phyloP scores from a whole-genome alignment of 805 yeast genomes.

The Metschnikowia reukaufii region DNA sequence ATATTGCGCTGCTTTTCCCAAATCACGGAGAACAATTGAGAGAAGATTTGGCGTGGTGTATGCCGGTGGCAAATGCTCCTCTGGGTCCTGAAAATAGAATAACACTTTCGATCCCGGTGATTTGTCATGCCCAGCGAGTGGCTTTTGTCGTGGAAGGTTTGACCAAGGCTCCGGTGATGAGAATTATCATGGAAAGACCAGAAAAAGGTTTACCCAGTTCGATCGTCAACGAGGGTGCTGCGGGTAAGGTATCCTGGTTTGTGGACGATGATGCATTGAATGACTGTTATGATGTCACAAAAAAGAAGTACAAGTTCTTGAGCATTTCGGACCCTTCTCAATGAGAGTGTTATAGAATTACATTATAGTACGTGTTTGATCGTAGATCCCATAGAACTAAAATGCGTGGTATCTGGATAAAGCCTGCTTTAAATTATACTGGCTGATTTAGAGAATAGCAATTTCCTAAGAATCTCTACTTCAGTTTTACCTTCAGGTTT shows the following conservation, averaged over 20 bases:
- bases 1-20: slow-evolving; percentile 94
- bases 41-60: slow-evolving; percentile 92
- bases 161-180: slow-evolving; percentile 88
- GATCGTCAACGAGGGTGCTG: slow-evolving; percentile 93
- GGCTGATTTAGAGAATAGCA: no score
- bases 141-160: slow-evolving; percentile 96
- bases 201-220: slow-evolving; percentile 94
- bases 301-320: slow-evolving; percentile 66
- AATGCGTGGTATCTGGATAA: no score
- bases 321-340: slow-evolving; percentile 27
- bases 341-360: slow-evolving; percentile 9
- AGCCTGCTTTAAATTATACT: no score
- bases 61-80: slow-evolving; percentile 90
- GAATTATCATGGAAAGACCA: slow-evolving; percentile 93
- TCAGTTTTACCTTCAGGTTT: no score
- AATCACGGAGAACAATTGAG: slow-evolving; percentile 79
- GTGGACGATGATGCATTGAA: slow-evolving; percentile 90
- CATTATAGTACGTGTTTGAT: background rate
- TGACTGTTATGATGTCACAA: slow-evolving; percentile 69
- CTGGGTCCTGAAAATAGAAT: slow-evolving; percentile 83
- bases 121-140: slow-evolving; percentile 88
- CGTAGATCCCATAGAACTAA: no score
- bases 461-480: no score
- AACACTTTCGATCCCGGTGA: slow-evolving; percentile 89
- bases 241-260: slow-evolving; percentile 95